Conservation (phyloP, 2,329 filamentous ascomycete genomes). For the Colletotrichum endophyticum region DNA sequence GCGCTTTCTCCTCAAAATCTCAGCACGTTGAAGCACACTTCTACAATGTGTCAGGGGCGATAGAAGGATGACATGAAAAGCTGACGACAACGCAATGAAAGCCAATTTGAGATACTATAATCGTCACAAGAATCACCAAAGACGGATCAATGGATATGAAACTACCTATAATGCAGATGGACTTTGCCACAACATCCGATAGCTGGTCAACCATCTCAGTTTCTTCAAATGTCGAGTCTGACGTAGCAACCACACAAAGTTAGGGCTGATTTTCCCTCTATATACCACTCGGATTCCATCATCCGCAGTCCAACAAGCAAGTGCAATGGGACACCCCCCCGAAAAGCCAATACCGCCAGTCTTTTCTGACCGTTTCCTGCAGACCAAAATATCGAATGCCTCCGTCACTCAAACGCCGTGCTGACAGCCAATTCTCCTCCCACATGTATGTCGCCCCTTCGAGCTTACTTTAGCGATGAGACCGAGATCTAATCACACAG, state of each 20-base stretch:
- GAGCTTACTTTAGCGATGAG: fast-evolving
- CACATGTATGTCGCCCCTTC: background rate
- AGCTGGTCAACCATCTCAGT: background rate
- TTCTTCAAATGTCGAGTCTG: background rate
- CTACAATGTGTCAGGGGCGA: background rate
- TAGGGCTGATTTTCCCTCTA: background rate
- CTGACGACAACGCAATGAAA: background rate
- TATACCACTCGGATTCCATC: background rate
- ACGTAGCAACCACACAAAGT: background rate
- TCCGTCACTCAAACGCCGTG: background rate
- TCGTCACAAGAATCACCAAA: background rate
- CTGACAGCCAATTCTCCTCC: background rate
- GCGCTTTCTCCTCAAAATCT: background rate
- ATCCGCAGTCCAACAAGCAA: background rate
- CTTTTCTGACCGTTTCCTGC: background rate
- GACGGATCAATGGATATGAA: background rate
- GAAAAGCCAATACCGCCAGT: background rate
- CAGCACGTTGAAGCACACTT: background rate
- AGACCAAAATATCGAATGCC: background rate
- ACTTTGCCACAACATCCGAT: background rate
- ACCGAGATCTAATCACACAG: background rate
- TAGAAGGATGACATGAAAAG: background rate
- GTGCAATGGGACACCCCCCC: background rate
- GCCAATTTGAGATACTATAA: background rate
- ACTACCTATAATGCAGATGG: background rate